Base-by-base conservation (phyloP, 1,139 yeast species). In the Saccharomycopsis hybrid region DNA sequence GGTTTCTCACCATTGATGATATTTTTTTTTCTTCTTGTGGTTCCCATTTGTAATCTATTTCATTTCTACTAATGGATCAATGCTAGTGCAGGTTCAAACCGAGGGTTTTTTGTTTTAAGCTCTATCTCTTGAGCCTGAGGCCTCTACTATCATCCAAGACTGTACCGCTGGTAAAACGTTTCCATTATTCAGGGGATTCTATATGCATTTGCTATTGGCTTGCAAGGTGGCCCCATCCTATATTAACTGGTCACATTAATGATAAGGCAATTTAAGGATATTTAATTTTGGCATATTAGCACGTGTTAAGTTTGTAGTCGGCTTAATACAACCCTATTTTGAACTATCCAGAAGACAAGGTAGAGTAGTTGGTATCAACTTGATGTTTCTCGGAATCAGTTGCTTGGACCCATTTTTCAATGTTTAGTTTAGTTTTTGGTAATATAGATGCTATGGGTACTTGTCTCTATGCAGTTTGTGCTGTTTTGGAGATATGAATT, bases 1-100 rank as follows among this genome's bases (percentile, higher is more conserved):
- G 97, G 97, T 0, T 66, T 89, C 11, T 95, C 95, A 0, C 88
- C 92, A 1, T 25, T 75, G 41, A 88, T 89, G 96, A 73, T 87
- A 78, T 76, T 18, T 18, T 18, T 18, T 18, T 18, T 18, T 18
- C 18, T 18, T 87, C 52, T 65, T 88, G 36, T 89, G 96, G 96
- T 72, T 87, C 1, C 96, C 96, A 1, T 87, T 89, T 62, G 81
- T 85, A 18, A 82, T 86, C 44, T 90, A 88, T 65, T 86, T 89
- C 59, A 70, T 86, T 52, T 80, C 82, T 2, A 85, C 79, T 39
- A 75, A 80, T 52, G 81, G 89, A 0, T 80, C 85, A 45, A 73
- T 87, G 5, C 92, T 95, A 0, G 73, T 89, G 43, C 81, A 85
- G 62, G 71, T 90, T 30, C 97, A 90, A 64, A 97, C 97, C 0